Evolutionary conservation across 2,329 filamentous ascomycete genomes (phyloP), one percentile per base, ranked within the genome.

Genomic region (Cercospora berteroae): DNA sequence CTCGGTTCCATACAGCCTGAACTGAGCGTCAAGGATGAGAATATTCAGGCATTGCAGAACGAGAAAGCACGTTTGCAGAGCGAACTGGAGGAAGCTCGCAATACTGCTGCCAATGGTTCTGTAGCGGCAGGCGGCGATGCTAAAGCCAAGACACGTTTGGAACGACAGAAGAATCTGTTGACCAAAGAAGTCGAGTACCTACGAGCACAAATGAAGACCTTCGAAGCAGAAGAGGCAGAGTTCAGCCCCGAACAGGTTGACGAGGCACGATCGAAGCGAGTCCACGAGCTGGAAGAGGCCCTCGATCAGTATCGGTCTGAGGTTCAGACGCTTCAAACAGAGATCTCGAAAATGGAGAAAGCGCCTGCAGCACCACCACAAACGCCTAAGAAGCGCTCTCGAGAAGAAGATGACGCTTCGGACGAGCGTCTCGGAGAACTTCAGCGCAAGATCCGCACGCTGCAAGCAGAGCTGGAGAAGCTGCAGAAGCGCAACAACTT

Each of bases 171-270:
- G 66, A 87, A 86, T 0, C 85, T 99, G 7, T 93, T 94, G 0
- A 85, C 93, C 25, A 97, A 97, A 76, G 96, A 99, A 77, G 92
- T 95, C 0, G 94, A 97, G 72, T 97, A 96, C 77, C 85, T 99
- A 6, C 91, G 95, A 23, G 94, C 93, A 0, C 95, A 99, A 79
- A 85, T 98, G 64, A 94, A 94, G 80, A 90, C 91, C 0, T 81
- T 96, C 68, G 92, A 98, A 74, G 87, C 88, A 0, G 95, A 99
- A 79, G 94, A 98, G 74, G 87, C 88, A 63, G 94, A 94, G 0
- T 91, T 97, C 81, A 89, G 94, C 64, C 88, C 92, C 0, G 91
- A 93, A 36, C 88, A 87, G 52, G 90, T 91, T 63, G 92, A 99
- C 74, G 87, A 90, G 71, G 85, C 88, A 20, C 94, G 93, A 70